Evolutionary conservation across 768 basidiomycete genomes (phyloP).

Genomic region (Lactarius hengduanensis): DNA sequence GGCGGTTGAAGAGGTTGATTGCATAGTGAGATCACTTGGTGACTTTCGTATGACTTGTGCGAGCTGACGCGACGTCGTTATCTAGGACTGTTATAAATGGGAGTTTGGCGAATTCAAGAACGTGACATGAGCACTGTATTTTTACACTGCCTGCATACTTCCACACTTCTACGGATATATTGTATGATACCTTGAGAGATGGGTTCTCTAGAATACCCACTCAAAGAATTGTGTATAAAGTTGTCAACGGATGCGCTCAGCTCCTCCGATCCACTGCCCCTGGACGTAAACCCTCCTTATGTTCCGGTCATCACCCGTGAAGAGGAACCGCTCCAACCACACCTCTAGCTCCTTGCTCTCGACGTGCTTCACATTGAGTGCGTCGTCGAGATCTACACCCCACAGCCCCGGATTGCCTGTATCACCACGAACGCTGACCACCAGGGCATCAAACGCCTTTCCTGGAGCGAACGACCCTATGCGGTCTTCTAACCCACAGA

Average conservation of each 20-base stretch:
- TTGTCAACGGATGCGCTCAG: slow-evolving; percentile 32
- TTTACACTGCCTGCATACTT: background rate
- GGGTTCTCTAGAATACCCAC: background rate
- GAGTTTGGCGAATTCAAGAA: slow-evolving; percentile 56
- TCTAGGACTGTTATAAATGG: slow-evolving; percentile 78
- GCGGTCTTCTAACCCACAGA: slow-evolving; percentile 65
- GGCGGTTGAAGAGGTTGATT: slow-evolving; percentile 61
- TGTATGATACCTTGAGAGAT: slow-evolving; percentile 5
- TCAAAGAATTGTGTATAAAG: background rate
- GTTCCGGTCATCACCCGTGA: slow-evolving; percentile 85
- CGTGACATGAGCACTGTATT: slow-evolving; percentile 10
- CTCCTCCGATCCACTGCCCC: slow-evolving; percentile 75
- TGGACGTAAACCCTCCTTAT: slow-evolving; percentile 81
- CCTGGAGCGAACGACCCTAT: slow-evolving; percentile 78
- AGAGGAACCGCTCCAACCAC: slow-evolving; percentile 80
- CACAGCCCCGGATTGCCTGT: slow-evolving; percentile 58
- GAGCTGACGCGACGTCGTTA: slow-evolving; percentile 8
- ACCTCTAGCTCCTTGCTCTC: slow-evolving; percentile 45
- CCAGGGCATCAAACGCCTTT: slow-evolving; percentile 88
- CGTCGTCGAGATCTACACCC: slow-evolving; percentile 43
- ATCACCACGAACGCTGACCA: slow-evolving; percentile 58
- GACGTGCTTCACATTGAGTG: slow-evolving; percentile 27
- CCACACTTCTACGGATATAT: slow-evolving; percentile 12
- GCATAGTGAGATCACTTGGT: slow-evolving; percentile 46
- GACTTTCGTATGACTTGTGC: background rate